A percentile compares a stretch with the other conserved stretches of the same genome.
These are phyloP conservation scores for Sideroxylon spinosum DNA, from an alignment of 179 eudicot species.

Conservation along the genomic window DNA sequence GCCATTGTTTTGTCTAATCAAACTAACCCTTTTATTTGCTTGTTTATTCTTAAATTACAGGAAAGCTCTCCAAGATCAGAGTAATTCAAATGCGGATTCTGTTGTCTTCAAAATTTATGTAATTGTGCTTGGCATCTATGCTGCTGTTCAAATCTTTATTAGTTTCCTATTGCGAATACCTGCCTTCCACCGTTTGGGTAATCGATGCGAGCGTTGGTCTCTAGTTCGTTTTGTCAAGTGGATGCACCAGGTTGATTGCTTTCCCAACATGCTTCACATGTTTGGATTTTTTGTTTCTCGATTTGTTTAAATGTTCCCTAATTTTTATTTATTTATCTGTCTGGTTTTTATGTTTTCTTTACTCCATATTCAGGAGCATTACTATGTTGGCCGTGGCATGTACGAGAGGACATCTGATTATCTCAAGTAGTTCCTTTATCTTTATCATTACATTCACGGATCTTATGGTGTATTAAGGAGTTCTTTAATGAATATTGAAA, in stretches of 20 bases:
- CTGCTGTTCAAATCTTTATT: constrained; percentile 67
- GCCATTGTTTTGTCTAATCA: neutral
- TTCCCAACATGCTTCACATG: neutral
- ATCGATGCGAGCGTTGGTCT: constrained; percentile 74
- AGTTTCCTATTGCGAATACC: constrained; percentile 86
- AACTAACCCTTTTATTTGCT: neutral
- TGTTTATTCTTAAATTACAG: constrained; percentile 40
- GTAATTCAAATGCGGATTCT: constrained; percentile 21
- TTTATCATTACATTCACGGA: neutral
- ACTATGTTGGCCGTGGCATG: constrained; percentile 99
- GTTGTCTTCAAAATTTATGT: constrained; percentile 61
- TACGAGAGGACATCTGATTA: constrained; percentile 85
- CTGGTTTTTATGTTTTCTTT: constrained; percentile 15
- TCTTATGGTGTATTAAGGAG: constrained; percentile 1
- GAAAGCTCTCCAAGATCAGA: constrained; percentile 64
- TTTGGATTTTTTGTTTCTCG: constrained; percentile 6
- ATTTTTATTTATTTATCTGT: neutral
- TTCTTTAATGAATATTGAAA: neutral
- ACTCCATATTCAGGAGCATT: constrained; percentile 60
- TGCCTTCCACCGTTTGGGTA: constrained; percentile 66
- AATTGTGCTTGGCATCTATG: constrained; percentile 67
- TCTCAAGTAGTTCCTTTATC: constrained; percentile 46
- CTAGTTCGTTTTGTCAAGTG: constrained; percentile 72
- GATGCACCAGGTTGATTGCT: constrained; percentile 83
- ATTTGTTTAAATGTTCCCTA: constrained; percentile 6